Base-by-base conservation (phyloP, 805 yeast genomes). In the Wickerhamomyces ciferrii region DNA sequence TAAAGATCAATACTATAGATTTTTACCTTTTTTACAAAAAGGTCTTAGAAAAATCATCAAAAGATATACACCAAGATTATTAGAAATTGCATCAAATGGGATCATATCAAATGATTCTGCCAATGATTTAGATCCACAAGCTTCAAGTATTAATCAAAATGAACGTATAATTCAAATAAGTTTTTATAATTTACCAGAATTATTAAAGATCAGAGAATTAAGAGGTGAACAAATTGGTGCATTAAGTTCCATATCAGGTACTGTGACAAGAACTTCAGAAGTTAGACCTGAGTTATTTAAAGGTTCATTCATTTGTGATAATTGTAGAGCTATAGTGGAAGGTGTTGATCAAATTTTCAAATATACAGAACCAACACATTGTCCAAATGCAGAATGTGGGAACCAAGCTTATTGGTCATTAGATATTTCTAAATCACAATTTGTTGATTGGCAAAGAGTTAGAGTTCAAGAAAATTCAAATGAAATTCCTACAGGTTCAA, bases 401-500 rank as follows among this genome's bases (percentile, higher is more conserved):
- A 92, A 92, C 67, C 89, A 89, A 60, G 76, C 86, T 2, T 74
- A 80, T 46, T 92, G 97, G 96, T 81, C 95, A 1, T 69, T 94
- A 48, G 83, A 87, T 57, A 83, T 92, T 27, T 67, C 86, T 32
- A 88, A 89, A 65, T 87, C 96, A 0, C 87, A 84, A 50, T 92
- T 94, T 59, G 73, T 89, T 52, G 98, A 92, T 71, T 92, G 99
- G 99, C 99, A 92, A 66, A 86, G 86, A 53, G 92, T 90, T 23
- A 79, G 97, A 57, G 86, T 92, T 53, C 99, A 92, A 64, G 99
- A 92, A 61, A 94, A 92, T 60, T 83, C 97, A n/a, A 86, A 75
- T 56, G 98, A 92, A 66, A 92, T 92, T 47, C 99, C 99, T 24
- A 89, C 97, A 0, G 99, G 99, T 25, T 90, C 97, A 4, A 92